Conservation (phyloP, 2,329 filamentous ascomycete species). For the Xylariaceae sp. region DNA sequence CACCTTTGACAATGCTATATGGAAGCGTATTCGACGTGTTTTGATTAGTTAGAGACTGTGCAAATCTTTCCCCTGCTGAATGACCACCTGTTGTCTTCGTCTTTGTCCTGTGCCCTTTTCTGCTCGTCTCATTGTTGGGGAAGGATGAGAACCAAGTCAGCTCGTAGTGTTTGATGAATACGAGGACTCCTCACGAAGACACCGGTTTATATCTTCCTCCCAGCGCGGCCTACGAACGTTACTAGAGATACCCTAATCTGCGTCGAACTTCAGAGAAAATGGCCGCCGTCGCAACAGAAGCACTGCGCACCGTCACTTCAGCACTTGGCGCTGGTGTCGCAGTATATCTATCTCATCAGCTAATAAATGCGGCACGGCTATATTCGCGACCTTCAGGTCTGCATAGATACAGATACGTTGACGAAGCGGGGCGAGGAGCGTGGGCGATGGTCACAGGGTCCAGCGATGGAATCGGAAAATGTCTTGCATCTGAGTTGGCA, state of each 20-base stretch:
- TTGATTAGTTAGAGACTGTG: neutral
- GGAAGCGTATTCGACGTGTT: neutral
- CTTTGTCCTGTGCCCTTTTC: too few species aligned
- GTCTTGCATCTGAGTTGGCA: slow-evolving; percentile 45
- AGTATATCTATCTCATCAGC: slow-evolving; percentile 13
- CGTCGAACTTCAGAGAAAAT: too few species aligned
- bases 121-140: too few species aligned
- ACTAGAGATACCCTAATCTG: too few species aligned
- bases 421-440: slow-evolving; percentile 13
- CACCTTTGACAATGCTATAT: neutral
- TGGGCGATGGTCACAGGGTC: slow-evolving; percentile 49
- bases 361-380: slow-evolving; percentile 13
- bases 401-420: slow-evolving; percentile 19
- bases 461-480: slow-evolving; percentile 48
- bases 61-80: neutral
- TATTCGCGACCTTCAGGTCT: slow-evolving; percentile 17
- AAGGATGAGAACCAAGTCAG: too few species aligned
- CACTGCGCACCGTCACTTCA: slow-evolving; percentile 10
- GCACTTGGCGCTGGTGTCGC: slow-evolving; percentile 16
- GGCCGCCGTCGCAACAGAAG: too few species aligned
- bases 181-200: too few species aligned
- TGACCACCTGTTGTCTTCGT: too few species aligned
- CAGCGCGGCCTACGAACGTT: too few species aligned
- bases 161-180: too few species aligned
- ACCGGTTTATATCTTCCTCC: too few species aligned